A percentile compares a stretch with the other conserved stretches of the same genome.
Conservation (phyloP, 2,329 filamentous ascomycete genomes). For the Aspergillus ochraceoroseus region DNA sequence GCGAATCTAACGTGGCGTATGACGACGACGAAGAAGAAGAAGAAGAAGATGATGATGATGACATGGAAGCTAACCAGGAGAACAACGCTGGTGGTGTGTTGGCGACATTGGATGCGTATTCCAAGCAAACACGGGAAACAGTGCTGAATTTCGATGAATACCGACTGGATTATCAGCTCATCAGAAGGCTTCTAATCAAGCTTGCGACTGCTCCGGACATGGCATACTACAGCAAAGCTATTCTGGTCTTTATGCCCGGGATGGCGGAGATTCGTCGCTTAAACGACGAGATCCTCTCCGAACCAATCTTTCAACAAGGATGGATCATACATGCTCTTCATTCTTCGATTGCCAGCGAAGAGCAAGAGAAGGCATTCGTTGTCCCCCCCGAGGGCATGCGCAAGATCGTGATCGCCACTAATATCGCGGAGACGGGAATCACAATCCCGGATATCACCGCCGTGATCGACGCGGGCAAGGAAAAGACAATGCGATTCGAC, state of each 20-base stretch:
- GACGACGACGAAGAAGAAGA: constrained; percentile 47
- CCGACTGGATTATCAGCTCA: constrained; percentile 80
- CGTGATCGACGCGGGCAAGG: constrained; percentile 93
- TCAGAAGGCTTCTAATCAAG: constrained; percentile 70
- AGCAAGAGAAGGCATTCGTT: constrained; percentile 89
- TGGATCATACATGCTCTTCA: constrained; percentile 91
- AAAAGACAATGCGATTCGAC: constrained; percentile 93
- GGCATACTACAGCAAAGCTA: constrained; percentile 72
- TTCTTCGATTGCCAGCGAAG: constrained; percentile 90
- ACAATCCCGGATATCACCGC: constrained; percentile 97
- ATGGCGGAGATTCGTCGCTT: constrained; percentile 86
- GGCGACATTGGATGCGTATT: constrained; percentile 67
- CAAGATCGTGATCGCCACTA: constrained; percentile 95
- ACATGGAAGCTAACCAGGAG: constrained; percentile 45
- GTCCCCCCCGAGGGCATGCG: constrained; percentile 74
- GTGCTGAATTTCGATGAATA: constrained; percentile 82
- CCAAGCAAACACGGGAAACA: constrained; percentile 66
- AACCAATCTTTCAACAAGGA: constrained; percentile 66
- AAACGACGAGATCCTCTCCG: constrained; percentile 76
- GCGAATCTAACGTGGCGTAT: constrained; percentile 37
- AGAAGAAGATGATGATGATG: constrained; percentile 48
- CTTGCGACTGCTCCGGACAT: constrained; percentile 67
- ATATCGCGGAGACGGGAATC: constrained; percentile 95
- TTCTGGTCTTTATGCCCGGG: constrained; percentile 91
- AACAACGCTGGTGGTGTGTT: constrained; percentile 55